These are phyloP conservation scores for Trichoderma polysporum DNA, from an alignment of 2,329 filamentous ascomycete genomes.

Conservation along the genomic window DNA sequence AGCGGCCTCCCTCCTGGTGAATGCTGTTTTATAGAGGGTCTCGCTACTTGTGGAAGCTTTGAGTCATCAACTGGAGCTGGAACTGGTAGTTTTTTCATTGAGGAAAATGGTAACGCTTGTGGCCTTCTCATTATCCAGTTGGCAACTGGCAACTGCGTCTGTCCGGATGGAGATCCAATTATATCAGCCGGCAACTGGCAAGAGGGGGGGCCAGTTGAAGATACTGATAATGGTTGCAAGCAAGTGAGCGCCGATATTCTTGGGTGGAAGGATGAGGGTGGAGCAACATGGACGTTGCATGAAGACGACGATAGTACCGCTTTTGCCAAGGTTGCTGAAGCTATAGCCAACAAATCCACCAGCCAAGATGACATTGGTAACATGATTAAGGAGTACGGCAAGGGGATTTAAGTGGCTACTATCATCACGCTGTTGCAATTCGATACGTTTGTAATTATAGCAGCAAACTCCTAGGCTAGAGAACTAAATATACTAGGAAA, in stretches of 20 bases:
- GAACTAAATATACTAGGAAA: no score
- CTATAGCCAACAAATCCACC: neutral
- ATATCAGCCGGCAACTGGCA: neutral
- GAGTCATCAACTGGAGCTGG: no score
- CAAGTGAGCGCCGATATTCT: neutral
- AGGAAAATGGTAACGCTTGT: neutral
- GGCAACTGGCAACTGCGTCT: neutral
- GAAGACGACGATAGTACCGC: neutral
- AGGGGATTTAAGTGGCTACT: neutral
- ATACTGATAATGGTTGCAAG: neutral
- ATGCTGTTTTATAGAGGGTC: neutral
- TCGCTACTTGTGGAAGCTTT: neutral
- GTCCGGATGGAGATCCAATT: neutral
- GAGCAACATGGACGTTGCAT: neutral
- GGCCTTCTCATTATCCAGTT: neutral
- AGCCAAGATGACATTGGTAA: neutral
- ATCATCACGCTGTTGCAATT: no score
- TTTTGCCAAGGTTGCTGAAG: neutral
- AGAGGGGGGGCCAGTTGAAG: neutral
- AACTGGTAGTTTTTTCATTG: no score
- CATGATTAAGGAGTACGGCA: neutral
- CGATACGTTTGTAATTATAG: no score
- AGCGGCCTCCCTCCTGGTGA: neutral
- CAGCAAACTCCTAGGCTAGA: no score
- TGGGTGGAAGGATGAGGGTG: neutral